phyloP scores from a whole-genome alignment of 1,284 basidiomycete species.

The Rhizoctonia solani region DNA sequence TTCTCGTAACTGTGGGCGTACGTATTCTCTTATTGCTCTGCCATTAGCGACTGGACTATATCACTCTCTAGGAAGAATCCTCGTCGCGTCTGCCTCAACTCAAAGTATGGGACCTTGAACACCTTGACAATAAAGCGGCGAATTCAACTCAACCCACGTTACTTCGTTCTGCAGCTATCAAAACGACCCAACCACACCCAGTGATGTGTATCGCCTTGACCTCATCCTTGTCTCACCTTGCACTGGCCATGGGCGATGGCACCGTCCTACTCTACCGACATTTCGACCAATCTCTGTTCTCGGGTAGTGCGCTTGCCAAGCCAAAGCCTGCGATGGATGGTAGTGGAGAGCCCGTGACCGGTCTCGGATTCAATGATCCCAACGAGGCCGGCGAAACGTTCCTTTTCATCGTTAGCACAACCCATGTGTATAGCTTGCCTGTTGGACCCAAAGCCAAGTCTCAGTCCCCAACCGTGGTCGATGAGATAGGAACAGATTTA shows the following conservation, averaged over 20 bases:
- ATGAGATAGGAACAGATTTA: slow-evolving; percentile 83
- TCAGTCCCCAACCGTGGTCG: slow-evolving; percentile 66
- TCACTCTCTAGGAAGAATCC: slow-evolving; percentile 70
- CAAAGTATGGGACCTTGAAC: slow-evolving; percentile 87
- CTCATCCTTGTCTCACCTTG: slow-evolving; percentile 79
- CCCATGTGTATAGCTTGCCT: slow-evolving; percentile 76
- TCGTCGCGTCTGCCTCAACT: slow-evolving; percentile 72
- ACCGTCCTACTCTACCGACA: slow-evolving; percentile 90
- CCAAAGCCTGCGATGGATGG: slow-evolving; percentile 78
- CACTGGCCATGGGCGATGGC: slow-evolving; percentile 92
- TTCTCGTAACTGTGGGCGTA: slow-evolving; percentile 84
- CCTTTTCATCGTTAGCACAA: slow-evolving; percentile 88
- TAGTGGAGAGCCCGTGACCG: slow-evolving; percentile 84
- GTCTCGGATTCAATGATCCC: slow-evolving; percentile 83
- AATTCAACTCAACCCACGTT: slow-evolving; percentile 68
- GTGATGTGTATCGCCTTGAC: slow-evolving; percentile 76
- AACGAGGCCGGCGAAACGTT: slow-evolving; percentile 51
- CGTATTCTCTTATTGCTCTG: slow-evolving; percentile 43
- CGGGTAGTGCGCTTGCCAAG: slow-evolving; percentile 69
- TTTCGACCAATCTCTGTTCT: slow-evolving; percentile 82
- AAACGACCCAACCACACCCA: slow-evolving; percentile 80
- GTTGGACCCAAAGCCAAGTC: slow-evolving; percentile 78
- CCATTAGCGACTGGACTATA: neutral
- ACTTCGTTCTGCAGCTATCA: slow-evolving; percentile 77
- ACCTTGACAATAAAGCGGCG: slow-evolving; percentile 71